phyloP scores from a whole-genome alignment of 352 stramenopile species.

The Phytophthora sp. region DNA sequence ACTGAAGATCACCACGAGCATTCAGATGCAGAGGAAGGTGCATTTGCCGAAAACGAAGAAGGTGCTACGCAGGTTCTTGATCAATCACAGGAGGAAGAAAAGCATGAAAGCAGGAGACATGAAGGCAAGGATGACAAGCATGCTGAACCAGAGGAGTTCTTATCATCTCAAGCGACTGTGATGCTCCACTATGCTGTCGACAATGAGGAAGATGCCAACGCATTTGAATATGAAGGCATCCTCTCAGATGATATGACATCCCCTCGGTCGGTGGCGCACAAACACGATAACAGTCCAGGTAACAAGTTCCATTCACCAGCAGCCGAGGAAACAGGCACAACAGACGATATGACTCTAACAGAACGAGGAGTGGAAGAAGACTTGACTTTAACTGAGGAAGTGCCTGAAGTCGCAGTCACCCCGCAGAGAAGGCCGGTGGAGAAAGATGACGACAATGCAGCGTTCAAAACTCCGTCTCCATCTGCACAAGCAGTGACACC shows the following conservation, averaged over 20 bases:
- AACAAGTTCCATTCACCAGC: background rate
- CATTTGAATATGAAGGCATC: slow-evolving; percentile 40
- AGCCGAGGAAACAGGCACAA: slow-evolving; percentile 1
- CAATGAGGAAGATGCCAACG: slow-evolving; percentile 34
- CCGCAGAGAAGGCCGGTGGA: slow-evolving; percentile 1
- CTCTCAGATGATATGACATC: slow-evolving; percentile 16
- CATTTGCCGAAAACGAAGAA: slow-evolving; percentile 11
- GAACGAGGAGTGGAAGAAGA: background rate
- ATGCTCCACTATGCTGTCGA: slow-evolving; percentile 26
- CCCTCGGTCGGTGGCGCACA: background rate
- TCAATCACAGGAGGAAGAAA: slow-evolving; percentile 4
- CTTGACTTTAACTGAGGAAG: slow-evolving; percentile 1
- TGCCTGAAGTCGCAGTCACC: slow-evolving; percentile 8
- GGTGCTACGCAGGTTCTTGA: slow-evolving; percentile 15
- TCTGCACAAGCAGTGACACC: slow-evolving; percentile 14
- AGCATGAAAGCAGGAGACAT: background rate
- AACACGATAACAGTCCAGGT: background rate
- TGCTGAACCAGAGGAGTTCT: slow-evolving; percentile 14
- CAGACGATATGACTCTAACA: background rate
- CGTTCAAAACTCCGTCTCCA: slow-evolving; percentile 18
- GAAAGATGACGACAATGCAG: slow-evolving; percentile 2
- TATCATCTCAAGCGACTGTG: slow-evolving; percentile 39
- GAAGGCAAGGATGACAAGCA: slow-evolving; percentile 2
- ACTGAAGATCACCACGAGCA: background rate
- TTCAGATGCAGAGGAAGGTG: slow-evolving; percentile 4